phyloP scores from a whole-genome alignment of 2,329 filamentous ascomycete species.

The Hypoxylon sp. region DNA sequence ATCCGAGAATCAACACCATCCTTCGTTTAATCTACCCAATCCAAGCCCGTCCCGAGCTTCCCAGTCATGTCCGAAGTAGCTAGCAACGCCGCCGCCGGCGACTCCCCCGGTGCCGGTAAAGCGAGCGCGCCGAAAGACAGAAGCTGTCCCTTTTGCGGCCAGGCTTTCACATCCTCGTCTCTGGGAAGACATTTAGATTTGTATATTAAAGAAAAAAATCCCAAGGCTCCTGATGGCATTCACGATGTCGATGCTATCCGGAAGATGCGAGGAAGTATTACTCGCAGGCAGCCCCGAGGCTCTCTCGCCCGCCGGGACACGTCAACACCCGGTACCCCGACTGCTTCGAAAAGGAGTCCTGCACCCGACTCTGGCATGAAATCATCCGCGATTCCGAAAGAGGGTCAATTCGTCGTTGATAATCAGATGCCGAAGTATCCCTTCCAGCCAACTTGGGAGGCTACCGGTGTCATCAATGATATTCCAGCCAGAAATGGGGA shows the following conservation, averaged over 20 bases:
- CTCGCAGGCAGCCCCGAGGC: slow-evolving; percentile 80
- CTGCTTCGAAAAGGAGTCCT: slow-evolving; percentile 53
- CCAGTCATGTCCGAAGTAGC: slow-evolving; percentile 36
- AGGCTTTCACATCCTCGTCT: slow-evolving; percentile 92
- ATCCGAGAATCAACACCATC: slow-evolving; percentile 8
- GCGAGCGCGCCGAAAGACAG: slow-evolving; percentile 78
- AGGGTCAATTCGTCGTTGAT: slow-evolving; percentile 54
- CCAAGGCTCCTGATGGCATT: slow-evolving; percentile 83
- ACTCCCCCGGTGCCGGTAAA: slow-evolving; percentile 51
- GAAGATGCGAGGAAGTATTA: slow-evolving; percentile 84
- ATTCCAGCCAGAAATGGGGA: slow-evolving; percentile 63
- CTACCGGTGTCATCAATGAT: slow-evolving; percentile 80
- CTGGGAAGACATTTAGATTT: slow-evolving; percentile 93
- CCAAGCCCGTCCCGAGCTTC: slow-evolving; percentile 1
- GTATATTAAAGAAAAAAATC: slow-evolving; percentile 93
- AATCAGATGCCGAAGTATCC: slow-evolving; percentile 63
- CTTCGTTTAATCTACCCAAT: slow-evolving; percentile 5
- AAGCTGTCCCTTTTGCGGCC: slow-evolving; percentile 85
- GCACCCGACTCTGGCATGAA: slow-evolving; percentile 50
- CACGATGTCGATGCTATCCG: slow-evolving; percentile 91
- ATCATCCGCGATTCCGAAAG: slow-evolving; percentile 53
- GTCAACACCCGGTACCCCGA: slow-evolving; percentile 67
- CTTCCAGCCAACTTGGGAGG: slow-evolving; percentile 74
- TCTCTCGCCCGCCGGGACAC: slow-evolving; percentile 67
- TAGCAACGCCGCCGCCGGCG: slow-evolving; percentile 39